These are phyloP conservation scores for Gynandropsis gynandra DNA, from an alignment of 345 rosid genomes.

Conservation along the genomic window DNA sequence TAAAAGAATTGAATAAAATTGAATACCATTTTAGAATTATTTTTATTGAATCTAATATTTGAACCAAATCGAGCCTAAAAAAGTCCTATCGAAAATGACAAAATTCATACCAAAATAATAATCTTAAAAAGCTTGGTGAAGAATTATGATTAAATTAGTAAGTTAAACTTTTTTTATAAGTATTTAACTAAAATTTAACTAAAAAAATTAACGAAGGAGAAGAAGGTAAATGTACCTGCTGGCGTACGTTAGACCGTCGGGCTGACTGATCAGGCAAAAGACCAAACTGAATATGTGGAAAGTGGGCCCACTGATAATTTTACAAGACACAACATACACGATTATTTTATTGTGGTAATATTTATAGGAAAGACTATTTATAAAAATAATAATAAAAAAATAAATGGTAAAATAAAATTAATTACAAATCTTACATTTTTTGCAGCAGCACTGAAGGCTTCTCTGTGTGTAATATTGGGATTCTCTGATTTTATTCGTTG, in stretches of 20 bases:
- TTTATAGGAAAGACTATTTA: no score
- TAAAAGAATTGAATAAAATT: no score
- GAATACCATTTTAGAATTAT: no score
- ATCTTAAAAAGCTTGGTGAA: no score
- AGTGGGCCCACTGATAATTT: constrained; percentile 77
- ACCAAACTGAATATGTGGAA: constrained; percentile 79
- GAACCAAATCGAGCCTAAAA: no score
- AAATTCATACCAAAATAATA: no score
- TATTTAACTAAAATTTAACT: neutral
- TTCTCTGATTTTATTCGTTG: constrained; percentile 83
- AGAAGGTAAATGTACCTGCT: constrained; percentile 31
- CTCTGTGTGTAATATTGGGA: constrained; percentile 83
- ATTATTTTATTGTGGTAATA: no score
- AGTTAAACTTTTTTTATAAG: no score
- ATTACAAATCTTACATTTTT: constrained; percentile 59
- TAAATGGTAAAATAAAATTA: neutral
- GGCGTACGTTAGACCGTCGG: constrained; percentile 48
- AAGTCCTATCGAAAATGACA: no score
- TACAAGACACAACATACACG: constrained; percentile 2
- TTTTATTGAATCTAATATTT: no score
- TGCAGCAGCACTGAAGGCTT: constrained; percentile 88
- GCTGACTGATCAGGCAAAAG: constrained; percentile 78
- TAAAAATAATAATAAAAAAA: neutral
- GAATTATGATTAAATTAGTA: no score
- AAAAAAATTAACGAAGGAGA: neutral